Evolutionary conservation across 352 stramenopile genomes (phyloP).

Genomic region (Phytophthora aleatoria): DNA sequence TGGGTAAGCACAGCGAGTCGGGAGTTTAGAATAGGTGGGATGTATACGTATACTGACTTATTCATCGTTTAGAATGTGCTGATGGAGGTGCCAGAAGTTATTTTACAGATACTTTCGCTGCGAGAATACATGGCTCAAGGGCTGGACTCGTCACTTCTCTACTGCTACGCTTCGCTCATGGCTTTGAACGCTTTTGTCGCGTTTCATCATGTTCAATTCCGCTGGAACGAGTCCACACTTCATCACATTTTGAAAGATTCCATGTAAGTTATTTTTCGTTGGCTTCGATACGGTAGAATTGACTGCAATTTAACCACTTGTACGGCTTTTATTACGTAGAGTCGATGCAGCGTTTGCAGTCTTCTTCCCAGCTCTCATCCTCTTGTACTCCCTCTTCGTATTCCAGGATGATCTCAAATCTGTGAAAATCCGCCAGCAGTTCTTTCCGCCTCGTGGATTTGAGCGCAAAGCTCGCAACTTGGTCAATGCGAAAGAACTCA

Average conservation of each 20-base stretch:
- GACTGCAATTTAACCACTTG: background rate
- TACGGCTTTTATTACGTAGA: slow-evolving; percentile 5
- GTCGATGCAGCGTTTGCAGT: slow-evolving; percentile 45
- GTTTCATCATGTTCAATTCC: slow-evolving; percentile 43
- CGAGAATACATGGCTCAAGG: slow-evolving; percentile 36
- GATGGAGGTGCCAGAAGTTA: slow-evolving; percentile 38
- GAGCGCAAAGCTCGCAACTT: slow-evolving; percentile 44
- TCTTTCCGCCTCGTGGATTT: slow-evolving; percentile 41
- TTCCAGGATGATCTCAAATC: slow-evolving; percentile 42
- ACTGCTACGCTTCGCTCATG: slow-evolving; percentile 44
- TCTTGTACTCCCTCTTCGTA: slow-evolving; percentile 29
- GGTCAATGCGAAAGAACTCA: slow-evolving; percentile 34
- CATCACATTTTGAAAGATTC: slow-evolving; percentile 46
- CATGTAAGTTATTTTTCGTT: slow-evolving; percentile 27
- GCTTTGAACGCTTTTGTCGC: slow-evolving; percentile 40
- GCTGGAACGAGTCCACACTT: slow-evolving; percentile 34
- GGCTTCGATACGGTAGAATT: background rate
- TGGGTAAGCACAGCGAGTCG: background rate
- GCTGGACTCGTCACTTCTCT: slow-evolving; percentile 26
- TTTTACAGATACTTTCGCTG: slow-evolving; percentile 34
- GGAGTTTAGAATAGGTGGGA: too few species aligned
- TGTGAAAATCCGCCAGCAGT: slow-evolving; percentile 42
- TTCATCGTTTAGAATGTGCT: slow-evolving; percentile 24
- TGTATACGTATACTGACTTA: background rate
- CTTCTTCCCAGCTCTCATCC: slow-evolving; percentile 39